These are phyloP conservation scores for Kodamaea anthophila DNA, from an alignment of 1,139 yeast genomes.

Conservation along the genomic window DNA sequence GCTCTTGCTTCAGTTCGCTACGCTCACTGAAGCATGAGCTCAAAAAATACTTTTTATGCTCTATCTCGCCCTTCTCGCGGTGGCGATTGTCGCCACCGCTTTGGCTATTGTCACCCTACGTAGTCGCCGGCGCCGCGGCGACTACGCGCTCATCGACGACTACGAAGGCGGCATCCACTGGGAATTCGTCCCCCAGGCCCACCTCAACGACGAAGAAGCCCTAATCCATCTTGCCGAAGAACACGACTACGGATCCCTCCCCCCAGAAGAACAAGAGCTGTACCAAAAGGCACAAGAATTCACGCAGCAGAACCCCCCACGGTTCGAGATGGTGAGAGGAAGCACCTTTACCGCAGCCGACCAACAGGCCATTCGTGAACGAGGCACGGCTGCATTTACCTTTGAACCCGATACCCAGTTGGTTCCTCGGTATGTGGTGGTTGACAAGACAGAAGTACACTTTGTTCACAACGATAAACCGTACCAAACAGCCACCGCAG, in stretches of 20 bases:
- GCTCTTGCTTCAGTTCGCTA: no score
- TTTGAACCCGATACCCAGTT: slow-evolving; percentile 28
- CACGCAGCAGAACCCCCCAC: slow-evolving; percentile 27
- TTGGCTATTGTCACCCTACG: no score
- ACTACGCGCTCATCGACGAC: slow-evolving; percentile 7
- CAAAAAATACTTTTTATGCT: no score
- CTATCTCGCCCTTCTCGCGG: no score
- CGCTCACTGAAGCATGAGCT: no score
- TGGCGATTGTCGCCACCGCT: no score
- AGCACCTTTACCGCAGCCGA: slow-evolving; percentile 28
- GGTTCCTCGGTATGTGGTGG: slow-evolving; percentile 40
- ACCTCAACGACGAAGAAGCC: slow-evolving; percentile 39
- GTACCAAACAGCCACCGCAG: slow-evolving; percentile 41
- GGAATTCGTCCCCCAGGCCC: slow-evolving; percentile 29
- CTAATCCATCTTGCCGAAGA: slow-evolving; percentile 31
- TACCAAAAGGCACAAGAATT: slow-evolving; percentile 34
- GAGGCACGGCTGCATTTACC: slow-evolving; percentile 38
- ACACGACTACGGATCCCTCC: slow-evolving; percentile 30
- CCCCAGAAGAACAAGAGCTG: slow-evolving; percentile 41
- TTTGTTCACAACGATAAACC: slow-evolving; percentile 41
- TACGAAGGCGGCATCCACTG: slow-evolving; percentile 8
- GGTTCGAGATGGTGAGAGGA: slow-evolving; percentile 28
- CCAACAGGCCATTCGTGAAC: slow-evolving; percentile 25
- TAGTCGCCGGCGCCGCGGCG: slow-evolving; percentile 7
- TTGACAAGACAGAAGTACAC: slow-evolving; percentile 57